These are phyloP conservation scores for Saturnispora dispora DNA, from an alignment of 805 yeast genomes.

Conservation along the genomic window DNA sequence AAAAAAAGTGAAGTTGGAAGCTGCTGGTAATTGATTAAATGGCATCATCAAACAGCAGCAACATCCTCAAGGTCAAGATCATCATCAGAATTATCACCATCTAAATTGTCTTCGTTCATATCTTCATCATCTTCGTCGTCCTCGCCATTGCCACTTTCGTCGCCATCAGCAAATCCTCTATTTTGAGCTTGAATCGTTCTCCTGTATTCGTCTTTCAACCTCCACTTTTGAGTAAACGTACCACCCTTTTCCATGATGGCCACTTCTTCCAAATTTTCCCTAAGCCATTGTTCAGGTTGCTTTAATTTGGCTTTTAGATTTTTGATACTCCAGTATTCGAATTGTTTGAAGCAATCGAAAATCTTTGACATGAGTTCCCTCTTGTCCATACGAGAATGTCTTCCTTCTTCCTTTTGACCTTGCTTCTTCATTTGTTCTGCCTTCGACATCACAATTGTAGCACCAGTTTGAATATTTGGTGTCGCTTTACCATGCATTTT, in stretches of 20 bases:
- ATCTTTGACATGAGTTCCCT: conserved; percentile 82
- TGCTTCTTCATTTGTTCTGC: conserved; percentile 46
- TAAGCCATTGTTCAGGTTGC: conserved; percentile 90
- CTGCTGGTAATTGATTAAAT: too few species aligned
- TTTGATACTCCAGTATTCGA: conserved; percentile 93
- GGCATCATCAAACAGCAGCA: conserved; percentile 26
- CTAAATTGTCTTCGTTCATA: conserved; percentile 22
- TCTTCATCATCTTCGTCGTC: conserved; percentile 24
- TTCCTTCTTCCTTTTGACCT: conserved; percentile 55
- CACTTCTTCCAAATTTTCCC: conserved; percentile 83
- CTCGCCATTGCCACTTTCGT: conserved; percentile 25
- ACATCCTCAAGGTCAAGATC: conserved; percentile 74
- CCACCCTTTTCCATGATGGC: conserved; percentile 89
- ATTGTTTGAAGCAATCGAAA: conserved; percentile 86
- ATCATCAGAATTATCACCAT: conserved; percentile 34
- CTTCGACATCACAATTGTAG: conserved; percentile 59
- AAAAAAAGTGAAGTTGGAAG: not conserved
- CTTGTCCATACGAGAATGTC: conserved; percentile 90
- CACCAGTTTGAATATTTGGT: conserved; percentile 62
- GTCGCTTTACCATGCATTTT: conserved; percentile 82
- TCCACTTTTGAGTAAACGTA: conserved; percentile 88
- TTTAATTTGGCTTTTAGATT: conserved; percentile 88
- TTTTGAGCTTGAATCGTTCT: conserved; percentile 69
- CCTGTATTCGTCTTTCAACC: conserved; percentile 83
- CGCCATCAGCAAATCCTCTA: conserved; percentile 45